phyloP scores from a whole-genome alignment of 2,329 filamentous ascomycete genomes.

The Colletotrichum somersetense region DNA sequence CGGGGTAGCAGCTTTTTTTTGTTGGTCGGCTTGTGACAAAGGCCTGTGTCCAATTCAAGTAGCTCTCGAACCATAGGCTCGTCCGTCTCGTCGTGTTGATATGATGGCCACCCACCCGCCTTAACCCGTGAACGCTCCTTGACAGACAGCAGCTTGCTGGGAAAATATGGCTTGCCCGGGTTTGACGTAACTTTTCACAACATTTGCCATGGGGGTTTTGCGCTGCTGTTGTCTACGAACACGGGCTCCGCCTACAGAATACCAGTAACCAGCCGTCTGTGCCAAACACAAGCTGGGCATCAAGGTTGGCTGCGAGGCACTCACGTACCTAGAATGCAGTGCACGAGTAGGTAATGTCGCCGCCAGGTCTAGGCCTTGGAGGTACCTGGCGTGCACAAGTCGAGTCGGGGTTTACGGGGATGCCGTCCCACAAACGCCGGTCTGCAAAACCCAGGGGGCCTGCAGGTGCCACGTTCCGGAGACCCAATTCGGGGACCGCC shows the following conservation, averaged over 20 bases:
- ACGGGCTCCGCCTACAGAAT: neutral
- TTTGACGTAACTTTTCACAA: constrained; percentile 4
- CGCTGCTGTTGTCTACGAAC: neutral
- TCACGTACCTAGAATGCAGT: neutral
- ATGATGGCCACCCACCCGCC: neutral
- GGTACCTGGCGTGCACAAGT: neutral
- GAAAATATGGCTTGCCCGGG: neutral
- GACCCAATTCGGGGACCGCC: neutral
- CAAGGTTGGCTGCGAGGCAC: neutral
- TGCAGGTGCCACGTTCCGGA: constrained; percentile 27
- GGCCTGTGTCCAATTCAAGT: neutral
- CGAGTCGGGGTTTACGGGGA: constrained; percentile 21
- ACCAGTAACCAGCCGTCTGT: neutral
- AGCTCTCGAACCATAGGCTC: neutral
- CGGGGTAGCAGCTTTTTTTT: constrained; percentile 26
- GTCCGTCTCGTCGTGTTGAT: neutral
- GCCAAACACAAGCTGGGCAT: neutral
- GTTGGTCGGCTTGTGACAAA: constrained; percentile 1
- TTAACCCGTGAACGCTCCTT: neutral
- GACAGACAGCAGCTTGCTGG: neutral
- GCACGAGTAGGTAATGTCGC: too few species aligned
- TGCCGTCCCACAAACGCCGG: constrained; percentile 8
- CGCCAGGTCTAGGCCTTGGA: neutral
- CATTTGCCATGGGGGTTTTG: constrained; percentile 3
- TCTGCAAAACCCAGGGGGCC: neutral